Evolutionary conservation across 2,329 filamentous ascomycete species (phyloP).

Genomic region (Neopestalotiopsis sp.): DNA sequence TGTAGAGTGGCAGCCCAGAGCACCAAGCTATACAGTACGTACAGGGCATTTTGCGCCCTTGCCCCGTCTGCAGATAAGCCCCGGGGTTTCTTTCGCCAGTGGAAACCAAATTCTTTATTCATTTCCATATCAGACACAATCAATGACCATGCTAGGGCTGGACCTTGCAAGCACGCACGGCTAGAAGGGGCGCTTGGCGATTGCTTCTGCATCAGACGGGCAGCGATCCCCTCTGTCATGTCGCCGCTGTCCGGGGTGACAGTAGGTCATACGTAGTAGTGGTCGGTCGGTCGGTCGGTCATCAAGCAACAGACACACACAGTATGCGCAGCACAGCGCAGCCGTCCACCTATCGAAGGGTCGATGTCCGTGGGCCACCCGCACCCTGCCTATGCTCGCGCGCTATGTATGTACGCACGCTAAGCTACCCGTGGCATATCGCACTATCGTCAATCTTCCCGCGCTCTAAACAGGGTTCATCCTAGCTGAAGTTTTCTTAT

Average conservation of each 20-base stretch:
- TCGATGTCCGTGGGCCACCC: background rate
- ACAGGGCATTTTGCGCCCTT: background rate
- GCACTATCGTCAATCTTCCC: slow-evolving; percentile 8
- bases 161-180: background rate
- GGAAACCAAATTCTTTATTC: background rate
- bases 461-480: slow-evolving; percentile 15
- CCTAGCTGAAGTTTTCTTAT: background rate
- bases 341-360: background rate
- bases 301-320: background rate
- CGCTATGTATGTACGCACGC: background rate
- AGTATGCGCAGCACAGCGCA: background rate
- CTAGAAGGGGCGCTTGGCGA: background rate
- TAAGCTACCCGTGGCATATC: slow-evolving; percentile 15
- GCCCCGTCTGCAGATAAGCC: slow-evolving; percentile 1
- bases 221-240: background rate
- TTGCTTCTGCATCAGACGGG: background rate
- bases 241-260: background rate
- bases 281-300: too few species aligned
- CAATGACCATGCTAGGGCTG: background rate
- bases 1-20: background rate
- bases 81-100: background rate
- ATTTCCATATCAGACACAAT: background rate
- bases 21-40: background rate
- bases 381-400: background rate
- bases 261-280: background rate